Evolutionary conservation across 1,284 basidiomycete species (phyloP), one percentile per base, ranked within the genome.

Genomic region (Leccinum pachyderme): DNA sequence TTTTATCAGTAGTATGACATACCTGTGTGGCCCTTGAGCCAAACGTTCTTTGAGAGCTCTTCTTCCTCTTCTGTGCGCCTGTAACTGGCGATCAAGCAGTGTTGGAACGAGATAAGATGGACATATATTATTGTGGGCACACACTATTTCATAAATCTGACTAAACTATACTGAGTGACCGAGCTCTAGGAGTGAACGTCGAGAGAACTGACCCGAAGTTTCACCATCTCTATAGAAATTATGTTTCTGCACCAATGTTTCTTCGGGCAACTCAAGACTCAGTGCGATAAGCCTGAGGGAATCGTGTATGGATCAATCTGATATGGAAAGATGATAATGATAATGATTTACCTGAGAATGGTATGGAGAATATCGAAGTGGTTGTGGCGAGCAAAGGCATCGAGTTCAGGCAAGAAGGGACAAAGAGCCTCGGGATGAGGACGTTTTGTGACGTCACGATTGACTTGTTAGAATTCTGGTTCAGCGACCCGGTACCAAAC

Each of bases 401-500:
- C 72, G 12, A 89, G 73, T 61, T 88, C 84, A 7, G 81, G 77
- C 1, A 86, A 69, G 55, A 82, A 76, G 0, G 85, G 77, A n/a
- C 75, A 72, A 56, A 84, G 53, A 27, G 76, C 61, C 61, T 77
- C 66, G 15, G 83, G 78, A 71, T 84, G 77, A 59, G 60, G 62
- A 24, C 70, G 73, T 53, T 68, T 75, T 2, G 58, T 70, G n/a
- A 81, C 66, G 32, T 78, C 64, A n/a, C 74, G 73, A 57, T 82
- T 73, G 35, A 80, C 81, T 81, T 50, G 46, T 18, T 18, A 18
- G 18, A 18, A 18, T 15, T 35, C 18, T 13, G 6, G 4, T 22
- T 52, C 45, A 51, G 35, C 27, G 8, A 29, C 27, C 25, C 11
- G 7, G n/a, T 55, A 5, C 22, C 22, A n/a, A 15, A 28, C 11